These are phyloP conservation scores for Talaromyces sp. DNA, from an alignment of 2,329 filamentous ascomycete genomes.

Conservation along the genomic window DNA sequence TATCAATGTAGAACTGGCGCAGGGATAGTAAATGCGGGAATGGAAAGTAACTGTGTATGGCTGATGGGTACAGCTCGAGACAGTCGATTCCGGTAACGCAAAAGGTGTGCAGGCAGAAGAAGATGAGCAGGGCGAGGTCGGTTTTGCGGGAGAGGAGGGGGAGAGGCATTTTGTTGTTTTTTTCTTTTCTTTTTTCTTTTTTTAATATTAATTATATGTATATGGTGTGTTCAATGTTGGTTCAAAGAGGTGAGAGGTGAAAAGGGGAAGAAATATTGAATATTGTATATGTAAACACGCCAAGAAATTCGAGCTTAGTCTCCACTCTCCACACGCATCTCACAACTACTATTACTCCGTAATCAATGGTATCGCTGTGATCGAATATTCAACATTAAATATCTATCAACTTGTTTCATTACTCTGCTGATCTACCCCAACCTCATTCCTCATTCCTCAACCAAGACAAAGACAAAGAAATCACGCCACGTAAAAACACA, in stretches of 20 bases:
- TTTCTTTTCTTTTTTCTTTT: neutral
- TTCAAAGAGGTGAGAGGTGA: too few relatives aligned
- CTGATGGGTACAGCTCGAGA: constrained; percentile 6
- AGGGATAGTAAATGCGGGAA: constrained; percentile 43
- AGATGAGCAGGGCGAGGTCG: neutral
- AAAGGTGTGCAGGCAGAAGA: constrained; percentile 9
- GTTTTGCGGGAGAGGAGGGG: constrained; percentile 5
- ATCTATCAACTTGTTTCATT: neutral
- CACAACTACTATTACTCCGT: too few relatives aligned
- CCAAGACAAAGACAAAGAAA: neutral
- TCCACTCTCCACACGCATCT: neutral
- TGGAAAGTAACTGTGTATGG: constrained; percentile 49
- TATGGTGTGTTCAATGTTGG: neutral
- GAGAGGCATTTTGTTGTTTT: neutral
- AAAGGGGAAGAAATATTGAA: too few relatives aligned
- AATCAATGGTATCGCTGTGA: neutral
- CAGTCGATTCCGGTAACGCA: constrained; percentile 8
- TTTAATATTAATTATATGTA: neutral
- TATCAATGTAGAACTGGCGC: constrained; percentile 54
- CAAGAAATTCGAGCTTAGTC: neutral
- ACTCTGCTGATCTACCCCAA: neutral
- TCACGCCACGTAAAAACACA: neutral
- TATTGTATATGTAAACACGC: neutral
- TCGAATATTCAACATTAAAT: neutral
- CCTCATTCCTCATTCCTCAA: neutral